Base-by-base conservation (phyloP, 768 basidiomycete species). In the Mycena kentingensis region DNA sequence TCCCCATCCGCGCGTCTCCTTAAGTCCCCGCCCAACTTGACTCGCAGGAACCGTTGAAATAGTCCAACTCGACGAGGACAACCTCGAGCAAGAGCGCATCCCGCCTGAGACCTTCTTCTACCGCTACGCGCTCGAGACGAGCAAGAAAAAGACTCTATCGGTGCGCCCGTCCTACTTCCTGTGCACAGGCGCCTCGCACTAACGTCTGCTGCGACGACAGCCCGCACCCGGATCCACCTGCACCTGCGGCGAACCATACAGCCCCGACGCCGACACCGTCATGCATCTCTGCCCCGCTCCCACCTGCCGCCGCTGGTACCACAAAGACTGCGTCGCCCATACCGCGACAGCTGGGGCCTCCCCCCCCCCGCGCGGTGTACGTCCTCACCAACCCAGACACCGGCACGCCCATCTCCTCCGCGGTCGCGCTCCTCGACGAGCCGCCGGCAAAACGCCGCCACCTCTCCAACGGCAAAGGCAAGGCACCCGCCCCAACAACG, bases 251-350 rank as follows among this genome's bases (percentile, higher is more conserved):
- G 35, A 63, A 3, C 75, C 78, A 0, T 86, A 85, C 57, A 68
- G 68, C 25, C 78, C 82, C 0, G 70, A 77, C 43, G 49, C 60
- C 2, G 24, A 44, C 6, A 57, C 61, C 5, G 32, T 79, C 6
- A 81, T 80, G 67, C 80, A 85, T 47, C 82, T 82, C 47, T 86
- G 84, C 58, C 81, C 83, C 0, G 75, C 78, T 0, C 79, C 77
- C 0, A 48, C 56, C 0, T 86, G 84, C 54, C 64, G 72, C 11
- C 71, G 62, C 4, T 74, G 69, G 7, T 84, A 76, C 52, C 84
- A 86, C 60, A 69, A 73, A 11, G 21, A 56, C 0, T 86, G 84
- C 51, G 64, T 85, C 4, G 18, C 37, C 52, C 64, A n/a, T 63
- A 70, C 19, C 47, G n/a, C 46, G 7, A 24, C 26, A 5, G 11